A percentile compares a stretch with the other conserved stretches of the same genome.
Evolutionary conservation across 345 rosid genomes (phyloP).

Genomic region (Dimocarpus longan): DNA sequence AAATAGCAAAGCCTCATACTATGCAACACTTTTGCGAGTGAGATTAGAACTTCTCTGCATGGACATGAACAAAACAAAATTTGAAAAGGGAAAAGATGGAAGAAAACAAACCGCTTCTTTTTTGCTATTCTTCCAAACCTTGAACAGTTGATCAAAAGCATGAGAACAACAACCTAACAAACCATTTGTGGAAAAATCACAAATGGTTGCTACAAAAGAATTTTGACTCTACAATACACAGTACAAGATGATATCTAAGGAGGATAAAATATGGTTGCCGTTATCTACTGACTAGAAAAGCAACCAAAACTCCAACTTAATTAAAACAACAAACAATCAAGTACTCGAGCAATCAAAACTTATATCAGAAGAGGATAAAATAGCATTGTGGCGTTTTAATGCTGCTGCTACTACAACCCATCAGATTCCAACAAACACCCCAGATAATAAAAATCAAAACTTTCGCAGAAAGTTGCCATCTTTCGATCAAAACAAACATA

Average conservation of each 20-base stretch:
- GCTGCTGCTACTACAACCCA: too few relatives aligned
- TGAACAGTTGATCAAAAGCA: slow-evolving; percentile 44
- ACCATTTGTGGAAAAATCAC: neutral
- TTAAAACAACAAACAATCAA: neutral
- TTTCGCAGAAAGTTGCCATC: too few relatives aligned
- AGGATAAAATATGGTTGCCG: neutral
- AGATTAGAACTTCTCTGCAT: neutral
- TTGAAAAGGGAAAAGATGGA: neutral
- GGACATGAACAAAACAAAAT: neutral
- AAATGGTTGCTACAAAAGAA: neutral
- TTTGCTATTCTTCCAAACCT: slow-evolving; percentile 92
- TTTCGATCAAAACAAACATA: too few relatives aligned
- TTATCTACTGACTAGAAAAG: neutral
- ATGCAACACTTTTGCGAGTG: neutral
- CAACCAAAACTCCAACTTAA: neutral
- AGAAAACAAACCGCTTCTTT: slow-evolving; percentile 70
- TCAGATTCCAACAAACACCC: too few relatives aligned
- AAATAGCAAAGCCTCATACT: neutral
- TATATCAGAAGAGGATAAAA: too few relatives aligned
- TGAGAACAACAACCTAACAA: neutral
- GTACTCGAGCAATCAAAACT: neutral
- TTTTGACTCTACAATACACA: neutral
- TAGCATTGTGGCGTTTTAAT: too few relatives aligned
- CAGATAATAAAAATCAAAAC: too few relatives aligned
- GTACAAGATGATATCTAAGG: neutral